Percentiles rank a stretch among this genome's conserved stretches.
Evolutionary conservation across 2,329 filamentous ascomycete species (phyloP).

Genomic region (Fusarium cyanostomum): DNA sequence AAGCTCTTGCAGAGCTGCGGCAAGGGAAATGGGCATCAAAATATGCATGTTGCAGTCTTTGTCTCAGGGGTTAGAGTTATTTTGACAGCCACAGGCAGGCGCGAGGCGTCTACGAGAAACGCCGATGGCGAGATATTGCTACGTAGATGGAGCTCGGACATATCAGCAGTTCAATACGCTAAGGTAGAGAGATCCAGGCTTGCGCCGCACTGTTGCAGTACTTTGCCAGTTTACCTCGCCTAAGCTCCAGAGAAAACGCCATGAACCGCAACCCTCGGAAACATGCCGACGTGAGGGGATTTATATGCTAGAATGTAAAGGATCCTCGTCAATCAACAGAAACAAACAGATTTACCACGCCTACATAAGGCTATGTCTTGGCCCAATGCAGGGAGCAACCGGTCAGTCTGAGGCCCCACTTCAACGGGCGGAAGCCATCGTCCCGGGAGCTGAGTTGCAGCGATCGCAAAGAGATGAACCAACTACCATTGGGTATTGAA

Average conservation of each 20-base stretch:
- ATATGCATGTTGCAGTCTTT: too few species aligned
- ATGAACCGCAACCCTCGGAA: neutral
- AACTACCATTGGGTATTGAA: neutral
- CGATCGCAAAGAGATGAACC: neutral
- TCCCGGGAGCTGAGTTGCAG: neutral
- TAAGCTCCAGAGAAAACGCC: neutral
- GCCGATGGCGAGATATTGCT: too few species aligned
- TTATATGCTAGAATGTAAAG: neutral
- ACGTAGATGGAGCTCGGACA: too few species aligned
- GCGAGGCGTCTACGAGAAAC: too few species aligned
- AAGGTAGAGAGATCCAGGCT: neutral
- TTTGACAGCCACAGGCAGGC: too few species aligned
- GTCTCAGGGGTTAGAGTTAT: too few species aligned
- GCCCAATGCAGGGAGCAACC: slow-evolving; percentile 19
- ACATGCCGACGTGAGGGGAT: slow-evolving; percentile 10
- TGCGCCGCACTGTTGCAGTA: slow-evolving; percentile 7
- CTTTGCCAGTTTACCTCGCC: neutral
- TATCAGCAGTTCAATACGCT: too few species aligned
- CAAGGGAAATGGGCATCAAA: too few species aligned
- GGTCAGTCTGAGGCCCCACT: slow-evolving; percentile 21
- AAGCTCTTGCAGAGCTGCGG: too few species aligned
- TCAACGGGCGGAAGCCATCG: slow-evolving; percentile 7
- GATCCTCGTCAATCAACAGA: slow-evolving; percentile 5
- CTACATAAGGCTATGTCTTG: slow-evolving; percentile 27
- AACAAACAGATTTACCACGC: slow-evolving; percentile 11